Evolutionary conservation across 2,329 filamentous ascomycete species (phyloP).

Genomic region (Diaporthe longicolla): DNA sequence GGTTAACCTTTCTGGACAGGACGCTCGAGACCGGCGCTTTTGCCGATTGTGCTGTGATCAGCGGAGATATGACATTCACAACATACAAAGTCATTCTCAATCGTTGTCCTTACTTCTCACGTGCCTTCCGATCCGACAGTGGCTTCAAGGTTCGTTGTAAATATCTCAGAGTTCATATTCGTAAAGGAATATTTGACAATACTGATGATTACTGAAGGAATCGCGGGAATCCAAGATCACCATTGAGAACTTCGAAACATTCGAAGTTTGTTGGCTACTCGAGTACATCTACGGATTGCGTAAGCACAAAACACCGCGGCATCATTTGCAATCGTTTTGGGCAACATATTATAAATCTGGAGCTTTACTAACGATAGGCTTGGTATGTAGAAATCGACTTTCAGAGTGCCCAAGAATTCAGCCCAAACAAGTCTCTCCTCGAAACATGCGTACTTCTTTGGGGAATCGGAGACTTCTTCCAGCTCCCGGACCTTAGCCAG

Average conservation of each 20-base stretch:
- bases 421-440: background rate
- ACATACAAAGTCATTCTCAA: too few species aligned
- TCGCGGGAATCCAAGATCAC: background rate
- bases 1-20: too few species aligned
- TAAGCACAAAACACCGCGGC: background rate
- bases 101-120: too few species aligned
- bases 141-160: background rate
- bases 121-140: too few species aligned
- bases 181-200: too few species aligned
- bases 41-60: too few species aligned
- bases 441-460: conserved; percentile 10
- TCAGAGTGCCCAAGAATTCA: background rate
- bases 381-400: background rate
- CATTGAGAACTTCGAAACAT: background rate
- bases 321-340: background rate
- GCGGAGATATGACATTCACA: too few species aligned
- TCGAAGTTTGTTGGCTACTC: conserved; percentile 16
- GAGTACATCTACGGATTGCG: conserved; percentile 10
- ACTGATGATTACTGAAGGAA: background rate
- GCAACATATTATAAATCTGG: background rate
- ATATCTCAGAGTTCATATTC: background rate
- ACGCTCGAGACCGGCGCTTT: too few species aligned
- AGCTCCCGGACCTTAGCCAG: background rate
- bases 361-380: background rate
- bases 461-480: conserved; percentile 15